Evolutionary conservation across 768 basidiomycete species (phyloP), one percentile per base, ranked within the genome.

Genomic region (Amanita muscaria): DNA sequence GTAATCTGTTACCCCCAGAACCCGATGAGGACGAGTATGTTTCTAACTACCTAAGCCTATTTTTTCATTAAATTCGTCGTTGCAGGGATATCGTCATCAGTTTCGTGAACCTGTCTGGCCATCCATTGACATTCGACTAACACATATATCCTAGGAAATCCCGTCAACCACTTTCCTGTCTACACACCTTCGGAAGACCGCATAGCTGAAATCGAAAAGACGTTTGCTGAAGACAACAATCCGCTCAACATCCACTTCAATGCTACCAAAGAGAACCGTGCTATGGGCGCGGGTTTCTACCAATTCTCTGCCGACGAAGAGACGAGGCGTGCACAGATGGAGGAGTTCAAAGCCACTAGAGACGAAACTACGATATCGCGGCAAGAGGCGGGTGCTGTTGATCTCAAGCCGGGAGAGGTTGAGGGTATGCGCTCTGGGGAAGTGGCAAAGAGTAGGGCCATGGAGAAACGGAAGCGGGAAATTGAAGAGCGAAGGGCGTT

Each of bases 211-310:
- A 83, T 92, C 43, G 77, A 75, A 45, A 80, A 80, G 45, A 75
- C 78, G 12, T 67, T 77, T 31, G 73, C 80, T 2, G 88, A 92
- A 51, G 70, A 76, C 27, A 74, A 82, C 50, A 84, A 82, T 36
- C 86, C 85, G 0, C 70, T 88, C 5, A 69, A 74, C 9, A 62
- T 72, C 2, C 90, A 96, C 60, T 99, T 89, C 58, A 88, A 97
- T 58, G 76, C 88, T 0, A 71, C 76, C 1, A 66, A 64, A 40
- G 94, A 99, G 63, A 80, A 86, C 15, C 86, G 96, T 12, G 78
- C 85, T 10, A 84, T 83, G 60, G 96, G 88, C 34, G 93, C 94
- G 1, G 92, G 79, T 1, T 89, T 86, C 64, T 96, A 94, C 61
- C 85, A 88, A 58, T 93, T 98, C 62, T 88, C 89, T 10, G 74